Conservation (phyloP, 139 green algal species). For the Parachlorella kessleri region DNA sequence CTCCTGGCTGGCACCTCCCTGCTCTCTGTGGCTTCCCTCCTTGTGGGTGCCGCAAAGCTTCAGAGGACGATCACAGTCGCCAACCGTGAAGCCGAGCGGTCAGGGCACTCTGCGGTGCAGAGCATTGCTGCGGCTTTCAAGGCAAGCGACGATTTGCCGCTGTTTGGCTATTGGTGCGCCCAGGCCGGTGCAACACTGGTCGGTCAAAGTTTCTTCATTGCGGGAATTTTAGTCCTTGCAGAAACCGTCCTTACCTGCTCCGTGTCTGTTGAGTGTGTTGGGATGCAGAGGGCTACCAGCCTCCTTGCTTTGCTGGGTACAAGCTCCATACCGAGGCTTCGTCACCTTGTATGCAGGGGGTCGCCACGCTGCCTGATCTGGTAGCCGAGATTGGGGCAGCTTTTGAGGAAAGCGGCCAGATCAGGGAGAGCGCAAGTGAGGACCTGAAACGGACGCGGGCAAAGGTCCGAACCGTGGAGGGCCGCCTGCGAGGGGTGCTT, state of each 20-base stretch:
- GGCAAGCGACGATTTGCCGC: too few species aligned
- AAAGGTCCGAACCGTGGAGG: conserved; percentile 47
- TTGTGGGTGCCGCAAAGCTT: conserved; percentile 45
- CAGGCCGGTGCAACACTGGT: too few species aligned
- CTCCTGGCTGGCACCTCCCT: conserved; percentile 53
- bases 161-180: too few species aligned
- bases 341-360: background rate
- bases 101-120: background rate
- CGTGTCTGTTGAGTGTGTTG: too few species aligned
- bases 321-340: too few species aligned
- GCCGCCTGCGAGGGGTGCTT: conserved; percentile 60
- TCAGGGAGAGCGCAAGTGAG: conserved; percentile 70
- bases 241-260: too few species aligned
- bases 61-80: conserved; percentile 26
- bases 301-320: too few species aligned
- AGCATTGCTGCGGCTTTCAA: conserved; percentile 18
- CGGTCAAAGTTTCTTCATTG: too few species aligned
- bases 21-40: conserved; percentile 38
- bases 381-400: conserved; percentile 23
- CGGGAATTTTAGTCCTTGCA: too few species aligned
- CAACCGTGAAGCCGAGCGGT: conserved; percentile 19
- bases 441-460: conserved; percentile 49
- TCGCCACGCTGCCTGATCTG: conserved; percentile 17
- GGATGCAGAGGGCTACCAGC: too few species aligned
- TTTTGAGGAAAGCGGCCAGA: conserved; percentile 46